Base-by-base conservation (phyloP, 2,329 filamentous ascomycete genomes). In the Arachnopeziza araneosa region DNA sequence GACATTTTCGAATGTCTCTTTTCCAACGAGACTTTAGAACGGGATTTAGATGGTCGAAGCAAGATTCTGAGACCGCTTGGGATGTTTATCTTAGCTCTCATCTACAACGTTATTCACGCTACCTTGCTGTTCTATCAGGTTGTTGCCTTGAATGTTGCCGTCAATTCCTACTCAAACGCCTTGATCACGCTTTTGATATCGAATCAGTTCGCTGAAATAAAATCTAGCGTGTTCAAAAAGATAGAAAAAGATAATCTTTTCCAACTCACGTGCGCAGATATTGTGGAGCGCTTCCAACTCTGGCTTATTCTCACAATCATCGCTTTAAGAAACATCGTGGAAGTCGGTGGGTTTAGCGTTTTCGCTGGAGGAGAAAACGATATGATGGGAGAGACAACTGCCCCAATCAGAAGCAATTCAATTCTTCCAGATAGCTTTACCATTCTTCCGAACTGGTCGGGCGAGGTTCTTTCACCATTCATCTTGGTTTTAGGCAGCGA, bases 131-230 rank as follows among this genome's bases (percentile, higher is more conserved):
- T 99, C 75, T 98, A 96, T 73, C 95, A 99, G 71, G 93, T 98
- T 67, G 96, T 99, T 68, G 96, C 95, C 0, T 83, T 99, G 57
- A 99, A 99, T 65, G 96, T 99, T 2, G 95, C 95, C 0, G 93
- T 99, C 68, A 99, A 99, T 75, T 97, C 93, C 0, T 99, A 99
- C 75, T 97, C 93, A 0, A 99, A 99, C 71, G 93, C 95, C 0
- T 79, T 99, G 4, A 80, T 99, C 36, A 97, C 95, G 0, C 83
- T 99, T 0, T 80, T 99, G 1, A 85, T 99, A 72, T 97, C 93
- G 7, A 99, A 98, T 71, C 96, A 99, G 71, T 99, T 99, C 69
- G 95, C 99, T 51, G 95, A 99, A 76, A 96, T 99, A 79, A 99
- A 99, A 72, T 91, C 91, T 62, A 96, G 93, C 0, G 96, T 99